Base-by-base conservation (phyloP, 2,329 filamentous ascomycete genomes). In the Venturia pyrina region DNA sequence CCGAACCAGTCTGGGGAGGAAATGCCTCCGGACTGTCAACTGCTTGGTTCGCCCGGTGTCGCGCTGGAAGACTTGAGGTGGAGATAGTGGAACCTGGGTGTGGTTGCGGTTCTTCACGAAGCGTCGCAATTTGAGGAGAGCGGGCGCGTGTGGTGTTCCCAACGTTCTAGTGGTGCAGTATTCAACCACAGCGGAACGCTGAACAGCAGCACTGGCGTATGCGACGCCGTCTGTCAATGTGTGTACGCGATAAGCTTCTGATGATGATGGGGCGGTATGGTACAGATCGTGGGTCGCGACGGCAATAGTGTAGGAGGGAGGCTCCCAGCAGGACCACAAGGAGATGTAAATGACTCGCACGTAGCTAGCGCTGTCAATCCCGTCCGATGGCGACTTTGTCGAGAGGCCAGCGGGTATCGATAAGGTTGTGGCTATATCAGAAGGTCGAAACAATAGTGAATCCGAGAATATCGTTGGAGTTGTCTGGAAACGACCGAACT, bases 91-190 rank as follows among this genome's bases (percentile, higher is more conserved):
- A 37, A 34, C 11, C 53, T 21, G 32, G 19, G n/a, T 44, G 60
- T 46, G 37, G 60, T 61, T 61, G 34, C 28, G 37, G 60, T 44
- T 28, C 13, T 63, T 34, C 68, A 69, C 69, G 57, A 63, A 67
- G 40, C 66, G 50, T 62, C 32, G 53, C 53, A 59, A 34, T 59
- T 37, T 59, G 53, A 28, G 21, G 48, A 50, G 53, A 15, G 32
- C 19, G 53, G 53, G 53, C 53, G 53, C 53, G 53, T 59, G 53
- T 59, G 50, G 32, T 32, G 53, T 37, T 59, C 53, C 53, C 53
- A 59, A 59, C 53, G 53, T 59, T 24, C 28, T 13, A 21, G 32
- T 32, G 53, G 48, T 28, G 48, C 21, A 28, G 48, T 57, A 13
- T 11, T 37, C 53, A 11, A 59, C 53, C 28, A 59, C 53, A 59